Conservation (phyloP, 1,284 basidiomycete genomes). For the Amylostereum chailletii region DNA sequence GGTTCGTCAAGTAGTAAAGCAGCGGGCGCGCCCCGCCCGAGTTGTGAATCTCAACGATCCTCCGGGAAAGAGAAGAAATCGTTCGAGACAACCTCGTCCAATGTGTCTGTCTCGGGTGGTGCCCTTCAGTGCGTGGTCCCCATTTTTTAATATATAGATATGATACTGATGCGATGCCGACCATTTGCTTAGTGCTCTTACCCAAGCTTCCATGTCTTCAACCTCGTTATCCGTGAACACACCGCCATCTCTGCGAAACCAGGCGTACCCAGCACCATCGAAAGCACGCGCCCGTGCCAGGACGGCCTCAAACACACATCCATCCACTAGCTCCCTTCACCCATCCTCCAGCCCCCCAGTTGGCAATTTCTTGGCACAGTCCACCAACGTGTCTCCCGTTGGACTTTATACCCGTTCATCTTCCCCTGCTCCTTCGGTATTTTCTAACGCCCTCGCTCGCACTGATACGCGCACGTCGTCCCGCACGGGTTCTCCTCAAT, state of each 20-base stretch:
- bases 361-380: constrained; percentile 9
- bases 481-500: constrained; percentile 9
- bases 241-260: constrained; percentile 17
- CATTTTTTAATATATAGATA: not conserved
- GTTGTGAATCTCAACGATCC: constrained; percentile 52
- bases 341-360: constrained; percentile 12
- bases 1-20: constrained; percentile 19
- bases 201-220: constrained; percentile 52
- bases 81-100: constrained; percentile 47
- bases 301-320: too few relatives aligned
- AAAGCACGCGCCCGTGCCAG: too few relatives aligned
- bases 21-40: constrained; percentile 41
- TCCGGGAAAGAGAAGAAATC: constrained; percentile 41
- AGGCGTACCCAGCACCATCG: too few relatives aligned
- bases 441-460: constrained; percentile 7
- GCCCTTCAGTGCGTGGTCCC: constrained; percentile 47
- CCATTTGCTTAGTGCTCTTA: constrained; percentile 28
- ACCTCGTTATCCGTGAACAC: constrained; percentile 30
- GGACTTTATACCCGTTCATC: constrained; percentile 13
- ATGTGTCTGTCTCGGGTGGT: constrained; percentile 35
- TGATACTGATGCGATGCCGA: not conserved
- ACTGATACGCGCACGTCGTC: constrained; percentile 10
- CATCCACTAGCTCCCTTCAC: too few relatives aligned
- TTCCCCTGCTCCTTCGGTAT: constrained; percentile 12
- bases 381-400: constrained; percentile 18